phyloP scores from a whole-genome alignment of 495 filamentous ascomycete genomes.

The Penicillium ucsense region DNA sequence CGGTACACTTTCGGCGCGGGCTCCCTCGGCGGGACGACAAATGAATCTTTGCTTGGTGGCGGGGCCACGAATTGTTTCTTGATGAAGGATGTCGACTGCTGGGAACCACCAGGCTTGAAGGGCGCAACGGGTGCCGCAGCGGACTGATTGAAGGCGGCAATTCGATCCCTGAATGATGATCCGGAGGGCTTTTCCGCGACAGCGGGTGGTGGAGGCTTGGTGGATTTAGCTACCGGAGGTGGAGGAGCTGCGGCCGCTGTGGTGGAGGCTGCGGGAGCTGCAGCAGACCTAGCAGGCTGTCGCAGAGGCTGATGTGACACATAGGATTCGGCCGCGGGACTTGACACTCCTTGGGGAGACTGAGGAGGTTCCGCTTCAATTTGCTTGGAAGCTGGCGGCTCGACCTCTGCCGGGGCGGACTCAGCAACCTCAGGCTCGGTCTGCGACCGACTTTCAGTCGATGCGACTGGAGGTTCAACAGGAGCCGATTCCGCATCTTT shows the following conservation, averaged over 20 bases:
- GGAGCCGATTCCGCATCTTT: constrained; percentile 50
- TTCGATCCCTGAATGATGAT: constrained; percentile 84
- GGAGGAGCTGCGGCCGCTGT: constrained; percentile 27
- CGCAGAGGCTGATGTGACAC: constrained; percentile 19
- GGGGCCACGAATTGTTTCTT: constrained; percentile 98
- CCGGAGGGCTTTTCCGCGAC: constrained; percentile 66
- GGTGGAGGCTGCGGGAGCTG: constrained; percentile 6
- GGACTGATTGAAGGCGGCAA: constrained; percentile 92
- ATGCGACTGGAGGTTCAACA: constrained; percentile 21
- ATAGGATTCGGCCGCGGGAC: constrained; percentile 12
- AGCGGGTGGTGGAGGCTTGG: constrained; percentile 47
- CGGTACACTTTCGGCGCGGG: constrained; percentile 68
- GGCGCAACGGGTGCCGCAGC: constrained; percentile 78
- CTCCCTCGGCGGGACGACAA: constrained; percentile 63
- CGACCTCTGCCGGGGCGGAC: constrained; percentile 10
- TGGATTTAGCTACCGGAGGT: constrained; percentile 26
- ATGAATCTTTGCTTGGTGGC: constrained; percentile 88
- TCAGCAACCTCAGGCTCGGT: constrained; percentile 32
- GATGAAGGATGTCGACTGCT: constrained; percentile 61
- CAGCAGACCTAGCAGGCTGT: constrained; percentile 14
- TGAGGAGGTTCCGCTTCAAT: constrained; percentile 23
- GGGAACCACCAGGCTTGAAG: constrained; percentile 63
- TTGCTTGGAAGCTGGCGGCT: constrained; percentile 32
- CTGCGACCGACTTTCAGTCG: constrained; percentile 22
- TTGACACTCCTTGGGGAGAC: constrained; percentile 13